phyloP scores from a whole-genome alignment of 805 yeast genomes.

The Lachancea sp. region DNA sequence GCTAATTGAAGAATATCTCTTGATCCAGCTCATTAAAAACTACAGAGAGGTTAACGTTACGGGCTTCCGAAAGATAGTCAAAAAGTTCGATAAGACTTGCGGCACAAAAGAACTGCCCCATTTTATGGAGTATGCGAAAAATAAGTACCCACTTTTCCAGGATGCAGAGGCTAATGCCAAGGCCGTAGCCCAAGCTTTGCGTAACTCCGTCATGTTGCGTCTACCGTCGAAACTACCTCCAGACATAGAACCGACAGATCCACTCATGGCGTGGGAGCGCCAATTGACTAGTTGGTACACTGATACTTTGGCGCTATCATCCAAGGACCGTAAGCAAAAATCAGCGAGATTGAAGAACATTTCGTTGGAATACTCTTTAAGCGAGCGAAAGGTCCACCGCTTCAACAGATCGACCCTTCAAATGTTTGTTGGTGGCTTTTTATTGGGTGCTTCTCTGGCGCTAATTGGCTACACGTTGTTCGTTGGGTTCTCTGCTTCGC shows the following conservation, averaged over 20 bases:
- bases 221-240: constrained; percentile 12
- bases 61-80: constrained; percentile 81
- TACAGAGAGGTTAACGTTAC: constrained; percentile 75
- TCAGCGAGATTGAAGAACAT: constrained; percentile 23
- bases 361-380: constrained; percentile 26
- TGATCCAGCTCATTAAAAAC: constrained; percentile 28
- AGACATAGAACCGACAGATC: constrained; percentile 21
- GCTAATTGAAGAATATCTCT: constrained; percentile 28
- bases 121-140: constrained; percentile 25
- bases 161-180: constrained; percentile 24
- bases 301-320: constrained; percentile 27
- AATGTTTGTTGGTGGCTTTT: constrained; percentile 58
- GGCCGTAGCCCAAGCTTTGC: constrained; percentile 24
- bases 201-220: constrained; percentile 14
- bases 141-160: constrained; percentile 23
- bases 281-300: constrained; percentile 36
- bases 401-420: constrained; percentile 31
- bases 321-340: constrained; percentile 26
- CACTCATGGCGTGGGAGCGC: constrained; percentile 28
- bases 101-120: constrained; percentile 21
- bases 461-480: constrained; percentile 55
- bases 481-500: constrained; percentile 41
- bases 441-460: constrained; percentile 66
- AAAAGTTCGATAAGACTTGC: constrained; percentile 73
- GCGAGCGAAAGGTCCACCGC: constrained; percentile 31